phyloP scores from a whole-genome alignment of 1,284 basidiomycete genomes.

The Caloboletus inedulis region DNA sequence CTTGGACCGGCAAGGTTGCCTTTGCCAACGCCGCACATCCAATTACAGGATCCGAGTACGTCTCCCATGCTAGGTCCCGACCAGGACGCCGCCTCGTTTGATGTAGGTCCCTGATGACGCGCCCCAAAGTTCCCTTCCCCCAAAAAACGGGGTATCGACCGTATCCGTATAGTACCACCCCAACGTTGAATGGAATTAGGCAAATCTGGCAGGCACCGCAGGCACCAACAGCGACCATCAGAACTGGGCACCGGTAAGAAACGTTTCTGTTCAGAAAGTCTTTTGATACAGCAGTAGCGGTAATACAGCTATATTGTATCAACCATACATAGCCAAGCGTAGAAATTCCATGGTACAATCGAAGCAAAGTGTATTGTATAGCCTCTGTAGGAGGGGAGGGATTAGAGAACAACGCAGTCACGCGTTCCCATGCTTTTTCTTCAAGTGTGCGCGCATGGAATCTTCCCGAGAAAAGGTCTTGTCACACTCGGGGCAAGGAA shows the following conservation, averaged over 20 bases:
- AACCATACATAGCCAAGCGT: not conserved
- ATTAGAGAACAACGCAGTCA: not conserved
- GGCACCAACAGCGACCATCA: not conserved
- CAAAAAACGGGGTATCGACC: no score
- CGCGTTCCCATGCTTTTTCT: not conserved
- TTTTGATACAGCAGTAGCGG: not conserved
- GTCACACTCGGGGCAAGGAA: constrained; percentile 4
- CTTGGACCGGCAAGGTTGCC: not conserved
- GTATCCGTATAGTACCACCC: no score
- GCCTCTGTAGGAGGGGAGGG: not conserved
- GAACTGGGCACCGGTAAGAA: no score
- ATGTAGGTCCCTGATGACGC: not conserved
- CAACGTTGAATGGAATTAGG: not conserved
- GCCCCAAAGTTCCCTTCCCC: not conserved
- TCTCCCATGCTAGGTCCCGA: not conserved
- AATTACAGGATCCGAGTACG: not conserved
- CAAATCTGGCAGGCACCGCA: not conserved
- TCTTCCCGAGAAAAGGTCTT: constrained; percentile 13
- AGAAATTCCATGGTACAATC: not conserved
- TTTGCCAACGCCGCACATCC: not conserved
- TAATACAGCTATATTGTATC: not conserved
- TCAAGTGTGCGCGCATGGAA: constrained; percentile 1
- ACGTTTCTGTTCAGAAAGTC: not conserved
- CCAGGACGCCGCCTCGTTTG: not conserved
- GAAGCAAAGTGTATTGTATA: not conserved